Evolutionary conservation across 2,329 filamentous ascomycete species (phyloP).

Genomic region (Neonectria coccinea): DNA sequence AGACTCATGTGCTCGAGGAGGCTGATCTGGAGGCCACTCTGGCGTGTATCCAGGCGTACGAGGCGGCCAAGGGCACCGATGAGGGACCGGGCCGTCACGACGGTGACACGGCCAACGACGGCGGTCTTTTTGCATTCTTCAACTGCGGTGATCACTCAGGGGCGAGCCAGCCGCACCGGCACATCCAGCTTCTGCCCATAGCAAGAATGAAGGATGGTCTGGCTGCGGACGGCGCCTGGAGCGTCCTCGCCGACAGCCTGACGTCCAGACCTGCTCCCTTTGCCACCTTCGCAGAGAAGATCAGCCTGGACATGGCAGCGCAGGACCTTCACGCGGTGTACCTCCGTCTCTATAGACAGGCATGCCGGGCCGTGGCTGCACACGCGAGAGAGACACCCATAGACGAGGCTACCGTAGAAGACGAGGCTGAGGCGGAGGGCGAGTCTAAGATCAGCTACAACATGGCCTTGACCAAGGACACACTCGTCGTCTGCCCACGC

Average conservation of each 20-base stretch:
- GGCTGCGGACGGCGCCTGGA: constrained; percentile 55
- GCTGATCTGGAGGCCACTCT: constrained; percentile 71
- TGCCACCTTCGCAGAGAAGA: constrained; percentile 55
- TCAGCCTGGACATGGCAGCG: constrained; percentile 50
- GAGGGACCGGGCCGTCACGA: constrained; percentile 16
- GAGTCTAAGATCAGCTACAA: constrained; percentile 72
- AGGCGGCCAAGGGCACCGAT: constrained; percentile 29
- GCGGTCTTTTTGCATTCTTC: constrained; percentile 73
- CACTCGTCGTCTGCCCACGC: constrained; percentile 67
- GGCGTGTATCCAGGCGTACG: constrained; percentile 70
- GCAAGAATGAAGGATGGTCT: constrained; percentile 70
- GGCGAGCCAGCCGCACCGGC: constrained; percentile 77
- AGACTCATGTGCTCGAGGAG: constrained; percentile 71
- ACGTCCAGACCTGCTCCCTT: constrained; percentile 55
- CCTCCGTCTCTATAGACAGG: constrained; percentile 60
- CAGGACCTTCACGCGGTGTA: constrained; percentile 58
- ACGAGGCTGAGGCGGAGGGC: constrained; percentile 48
- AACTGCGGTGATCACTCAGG: constrained; percentile 77
- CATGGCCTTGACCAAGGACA: constrained; percentile 66
- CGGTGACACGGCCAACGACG: constrained; percentile 20
- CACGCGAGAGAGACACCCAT: constrained; percentile 19
- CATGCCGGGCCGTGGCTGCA: constrained; percentile 53
- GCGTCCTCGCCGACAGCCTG: constrained; percentile 59
- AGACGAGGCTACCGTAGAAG: background rate
- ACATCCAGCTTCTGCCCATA: constrained; percentile 78